Evolutionary conservation across 2,329 filamentous ascomycete species (phyloP).

Genomic region (Xylariales sp.): DNA sequence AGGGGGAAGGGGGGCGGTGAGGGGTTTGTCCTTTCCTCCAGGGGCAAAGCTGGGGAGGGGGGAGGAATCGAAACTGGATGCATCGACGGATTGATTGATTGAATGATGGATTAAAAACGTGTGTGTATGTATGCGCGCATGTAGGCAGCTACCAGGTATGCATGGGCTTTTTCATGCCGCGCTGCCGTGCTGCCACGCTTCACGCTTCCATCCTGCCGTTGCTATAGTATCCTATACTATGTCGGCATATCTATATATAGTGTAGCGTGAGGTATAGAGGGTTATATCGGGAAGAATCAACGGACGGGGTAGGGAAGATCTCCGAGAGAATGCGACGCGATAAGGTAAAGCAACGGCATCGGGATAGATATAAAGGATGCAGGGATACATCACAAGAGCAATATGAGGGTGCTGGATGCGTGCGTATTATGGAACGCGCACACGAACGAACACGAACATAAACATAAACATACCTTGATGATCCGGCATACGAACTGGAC

Average conservation of each 20-base stretch:
- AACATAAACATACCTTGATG: slow-evolving; percentile 77
- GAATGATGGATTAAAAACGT: slow-evolving; percentile 18
- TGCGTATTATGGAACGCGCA: background rate
- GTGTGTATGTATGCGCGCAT: slow-evolving; percentile 17
- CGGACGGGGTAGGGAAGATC: background rate
- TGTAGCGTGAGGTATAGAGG: background rate
- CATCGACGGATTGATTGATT: background rate
- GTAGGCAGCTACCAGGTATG: slow-evolving; percentile 21
- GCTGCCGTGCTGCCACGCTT: slow-evolving; percentile 9
- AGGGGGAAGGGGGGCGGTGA: slow-evolving; percentile 1
- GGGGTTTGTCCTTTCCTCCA: slow-evolving; percentile 19
- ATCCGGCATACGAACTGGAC: slow-evolving; percentile 90
- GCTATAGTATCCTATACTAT: slow-evolving; percentile 7
- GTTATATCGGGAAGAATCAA: background rate
- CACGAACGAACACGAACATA: background rate
- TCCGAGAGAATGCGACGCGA: background rate
- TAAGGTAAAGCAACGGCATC: no score
- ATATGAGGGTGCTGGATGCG: background rate
- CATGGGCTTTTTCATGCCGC: slow-evolving; percentile 36
- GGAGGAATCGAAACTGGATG: slow-evolving; percentile 7
- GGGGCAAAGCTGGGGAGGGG: slow-evolving; percentile 4
- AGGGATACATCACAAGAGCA: background rate
- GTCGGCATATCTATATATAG: slow-evolving; percentile 28
- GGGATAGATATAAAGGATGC: background rate
- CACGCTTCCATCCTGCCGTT: slow-evolving; percentile 14